A percentile compares a stretch with the other conserved stretches of the same genome.
phyloP scores from a whole-genome alignment of 495 filamentous ascomycete species.

The Halenospora varia region DNA sequence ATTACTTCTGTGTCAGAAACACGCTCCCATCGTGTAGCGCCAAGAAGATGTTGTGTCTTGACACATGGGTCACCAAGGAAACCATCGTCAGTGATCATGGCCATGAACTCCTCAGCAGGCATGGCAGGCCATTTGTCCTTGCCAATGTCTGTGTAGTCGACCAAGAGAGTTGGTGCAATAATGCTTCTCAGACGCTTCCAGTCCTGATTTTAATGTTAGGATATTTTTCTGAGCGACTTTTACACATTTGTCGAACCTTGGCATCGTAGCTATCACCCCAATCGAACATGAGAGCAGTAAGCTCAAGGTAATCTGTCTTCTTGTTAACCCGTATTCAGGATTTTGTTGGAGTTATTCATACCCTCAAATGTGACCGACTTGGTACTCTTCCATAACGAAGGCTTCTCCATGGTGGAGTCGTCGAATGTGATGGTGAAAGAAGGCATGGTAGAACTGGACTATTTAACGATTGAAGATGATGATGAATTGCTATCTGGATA shows the following conservation, averaged over 20 bases:
- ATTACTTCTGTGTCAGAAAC: constrained; percentile 61
- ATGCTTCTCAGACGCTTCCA: constrained; percentile 66
- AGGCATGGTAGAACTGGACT: not conserved
- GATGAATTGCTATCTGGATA: not conserved
- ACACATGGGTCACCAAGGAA: constrained; percentile 68
- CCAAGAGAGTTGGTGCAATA: constrained; percentile 64
- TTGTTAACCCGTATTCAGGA: not conserved
- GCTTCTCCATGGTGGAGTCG: not conserved
- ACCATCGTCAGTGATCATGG: constrained; percentile 61
- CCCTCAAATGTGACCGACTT: not conserved
- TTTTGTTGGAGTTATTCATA: not conserved
- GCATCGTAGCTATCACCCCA: constrained; percentile 83
- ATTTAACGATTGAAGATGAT: not conserved
- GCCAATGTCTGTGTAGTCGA: constrained; percentile 59
- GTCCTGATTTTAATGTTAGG: constrained; percentile 42
- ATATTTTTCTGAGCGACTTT: not conserved
- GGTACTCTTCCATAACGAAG: not conserved
- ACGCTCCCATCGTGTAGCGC: constrained; percentile 68
- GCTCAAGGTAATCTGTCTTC: constrained; percentile 44
- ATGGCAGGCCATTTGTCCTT: constrained; percentile 65
- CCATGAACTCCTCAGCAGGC: constrained; percentile 65
- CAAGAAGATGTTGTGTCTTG: constrained; percentile 65
- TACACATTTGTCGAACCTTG: constrained; percentile 25
- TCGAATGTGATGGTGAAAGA: not conserved
- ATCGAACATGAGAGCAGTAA: constrained; percentile 54